A percentile compares a stretch with the other conserved stretches of the same genome.
These are phyloP conservation scores for Chloranthus sessilifolius DNA, from an alignment of 164 flowering plant genomes.

Conservation along the genomic window DNA sequence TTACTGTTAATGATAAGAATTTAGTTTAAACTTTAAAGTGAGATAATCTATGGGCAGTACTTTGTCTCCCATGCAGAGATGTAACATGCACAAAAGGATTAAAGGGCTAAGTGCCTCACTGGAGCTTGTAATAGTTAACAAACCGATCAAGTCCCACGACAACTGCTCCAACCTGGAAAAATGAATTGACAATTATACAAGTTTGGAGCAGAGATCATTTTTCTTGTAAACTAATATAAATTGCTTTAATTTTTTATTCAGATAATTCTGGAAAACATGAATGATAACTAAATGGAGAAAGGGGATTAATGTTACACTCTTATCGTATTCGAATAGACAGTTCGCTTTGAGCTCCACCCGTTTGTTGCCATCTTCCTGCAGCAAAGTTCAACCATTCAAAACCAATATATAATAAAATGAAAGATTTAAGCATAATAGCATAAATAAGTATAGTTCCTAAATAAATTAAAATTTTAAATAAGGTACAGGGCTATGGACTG, in stretches of 20 bases:
- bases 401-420: background rate
- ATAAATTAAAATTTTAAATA: too few species aligned
- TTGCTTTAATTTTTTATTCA: too few species aligned
- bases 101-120: constrained; percentile 43
- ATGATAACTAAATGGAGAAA: constrained; percentile 3
- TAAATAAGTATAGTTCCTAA: too few species aligned
- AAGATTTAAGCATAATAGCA: too few species aligned
- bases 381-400: constrained; percentile 4
- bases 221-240: too few species aligned
- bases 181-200: constrained; percentile 6
- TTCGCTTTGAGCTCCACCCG: constrained; percentile 46
- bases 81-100: too few species aligned
- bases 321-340: constrained; percentile 68
- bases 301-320: constrained; percentile 49
- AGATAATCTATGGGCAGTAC: too few species aligned
- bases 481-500: too few species aligned
- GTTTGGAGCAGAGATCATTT: too few species aligned
- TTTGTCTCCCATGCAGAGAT: too few species aligned
- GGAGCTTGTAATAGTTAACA: constrained; percentile 91
- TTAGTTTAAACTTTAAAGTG: too few species aligned
- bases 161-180: constrained; percentile 91
- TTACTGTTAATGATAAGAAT: too few species aligned
- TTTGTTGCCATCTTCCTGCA: constrained; percentile 83
- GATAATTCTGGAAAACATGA: background rate
- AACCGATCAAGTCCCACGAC: constrained; percentile 84